Evolutionary conservation across 768 basidiomycete species (phyloP), one percentile per base, ranked within the genome.

Genomic region (Steccherinum ochraceum): DNA sequence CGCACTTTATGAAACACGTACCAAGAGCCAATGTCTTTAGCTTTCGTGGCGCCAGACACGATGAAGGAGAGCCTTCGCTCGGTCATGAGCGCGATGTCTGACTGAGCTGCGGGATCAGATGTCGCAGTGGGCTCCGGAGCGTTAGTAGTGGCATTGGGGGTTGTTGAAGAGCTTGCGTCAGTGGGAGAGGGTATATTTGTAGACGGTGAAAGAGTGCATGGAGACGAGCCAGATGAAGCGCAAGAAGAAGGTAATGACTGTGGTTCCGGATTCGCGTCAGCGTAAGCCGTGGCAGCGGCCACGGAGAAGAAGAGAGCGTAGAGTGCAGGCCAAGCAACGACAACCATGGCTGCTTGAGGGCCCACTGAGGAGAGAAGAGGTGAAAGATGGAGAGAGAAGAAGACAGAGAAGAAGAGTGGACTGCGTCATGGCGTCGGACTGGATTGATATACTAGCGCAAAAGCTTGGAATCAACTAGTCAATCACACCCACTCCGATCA

Each of bases 21-120:
- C 75, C 74, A 77, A 30, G 58, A 43, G 24, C 67, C 40, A 30
- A 77, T 76, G 35, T 59, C 55, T 24, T 45, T 56, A 1, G 67
- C 57, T 46, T 59, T 30, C 1, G 54, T 54, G 13, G 58, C 58
- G 16, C 72, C 61, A 0, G 65, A 61, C 40, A 79, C 58, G 27
- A 79, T 75, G 19, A 69, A 64, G 20, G 66, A 64, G 3, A 74
- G 58, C n/a, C 77, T 69, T 52, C 75, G 68, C 25, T 67, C 50
- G 30, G 57, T 67, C 21, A 73, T 62, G 16, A 56, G 67, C 12
- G 60, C 62, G 35, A 76, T 66, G 25, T 72, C 71, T 44, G 58
- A 51, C 11, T 58, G 53, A 0, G 60, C 63, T 24, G 55, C 21
- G 19, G 63, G 50, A 39, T 55, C 57, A 5, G 60, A 40, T 18